Base-by-base conservation (phyloP, 768 basidiomycete genomes). In the Brasilioporus rufonigricans region DNA sequence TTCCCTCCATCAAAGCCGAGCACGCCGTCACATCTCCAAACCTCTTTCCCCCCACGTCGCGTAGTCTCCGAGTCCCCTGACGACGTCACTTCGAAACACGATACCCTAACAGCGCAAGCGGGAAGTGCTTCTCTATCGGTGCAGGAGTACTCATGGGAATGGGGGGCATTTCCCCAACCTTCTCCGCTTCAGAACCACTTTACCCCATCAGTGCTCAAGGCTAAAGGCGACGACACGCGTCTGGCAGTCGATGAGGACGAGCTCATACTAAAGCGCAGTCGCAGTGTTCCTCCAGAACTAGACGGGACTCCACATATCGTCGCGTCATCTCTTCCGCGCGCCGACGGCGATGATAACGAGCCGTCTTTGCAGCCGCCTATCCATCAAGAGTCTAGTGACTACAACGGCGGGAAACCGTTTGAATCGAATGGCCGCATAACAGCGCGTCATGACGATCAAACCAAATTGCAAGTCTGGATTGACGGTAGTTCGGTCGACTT, bases 121-220 rank as follows among this genome's bases (percentile, higher is more conserved):
- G 53, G 33, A 46, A 38, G n/a, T 19, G 1, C 44, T 32, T 47
- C 67, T 13, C 44, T 71, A 19, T 68, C 65, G 5, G 63, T 78
- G 4, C 84, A 84, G 52, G 87, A 91, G 65, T 93, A 93, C 63
- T 89, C 89, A 7, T 95, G 93, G 93, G 94, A 95, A 61, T 95
- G 93, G 93, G 93, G 92, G 26, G 85, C 81, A 19, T 91, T 95
- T 63, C 94, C 92, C 27, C 87, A 86, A 58, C 87, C 84, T 23
- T 89, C 90, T 4, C 87, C 88, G 1, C 71, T 84, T 61, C 80
- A 79, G 50, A 58, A 79, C 0, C 74, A 79, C 12, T 85, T 86
- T 62, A 45, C 61, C 14, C 44, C 59, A 32, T 52, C 64, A 1
- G 14, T 43, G 1, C 44, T 56, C 38, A 68, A 56, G 46, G 56